phyloP scores from a whole-genome alignment of 352 stramenopile genomes.

The Phytophthora syringae region DNA sequence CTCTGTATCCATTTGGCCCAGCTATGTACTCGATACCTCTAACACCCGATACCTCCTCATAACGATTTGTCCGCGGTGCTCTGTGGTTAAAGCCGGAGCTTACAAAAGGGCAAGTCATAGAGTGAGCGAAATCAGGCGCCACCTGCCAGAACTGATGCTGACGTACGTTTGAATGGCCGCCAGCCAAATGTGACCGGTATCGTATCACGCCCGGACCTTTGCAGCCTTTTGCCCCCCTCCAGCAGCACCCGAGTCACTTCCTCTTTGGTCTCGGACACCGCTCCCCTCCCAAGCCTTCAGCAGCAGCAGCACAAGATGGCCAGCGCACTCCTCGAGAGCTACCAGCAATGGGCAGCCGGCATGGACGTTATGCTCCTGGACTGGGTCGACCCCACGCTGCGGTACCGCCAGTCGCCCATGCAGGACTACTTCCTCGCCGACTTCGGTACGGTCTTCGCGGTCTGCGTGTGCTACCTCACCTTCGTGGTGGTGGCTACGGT shows the following conservation, averaged over 20 bases:
- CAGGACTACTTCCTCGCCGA: constrained; percentile 43
- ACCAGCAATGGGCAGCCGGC: constrained; percentile 41
- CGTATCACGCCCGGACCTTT: constrained; percentile 30
- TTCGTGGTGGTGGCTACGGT: constrained; percentile 65
- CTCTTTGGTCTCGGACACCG: constrained; percentile 26
- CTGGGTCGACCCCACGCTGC: constrained; percentile 44
- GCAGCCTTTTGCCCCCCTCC: constrained; percentile 17
- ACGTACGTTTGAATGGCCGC: constrained; percentile 43
- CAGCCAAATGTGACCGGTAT: constrained; percentile 30
- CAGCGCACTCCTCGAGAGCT: constrained; percentile 43
- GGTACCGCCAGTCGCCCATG: constrained; percentile 43
- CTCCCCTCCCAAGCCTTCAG: constrained; percentile 9
- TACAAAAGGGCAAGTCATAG: constrained; percentile 11
- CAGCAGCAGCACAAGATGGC: constrained; percentile 34
- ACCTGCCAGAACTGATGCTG: constrained; percentile 23
- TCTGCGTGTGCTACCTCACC: constrained; percentile 71
- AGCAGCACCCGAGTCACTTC: constrained; percentile 25
- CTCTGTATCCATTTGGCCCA: constrained; percentile 15
- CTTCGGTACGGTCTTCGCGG: constrained; percentile 43
- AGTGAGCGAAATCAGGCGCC: constrained; percentile 18
- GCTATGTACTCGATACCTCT: constrained; percentile 2
- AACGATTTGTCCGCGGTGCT: constrained; percentile 18
- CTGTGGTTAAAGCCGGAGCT: background rate
- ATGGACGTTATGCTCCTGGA: constrained; percentile 47
- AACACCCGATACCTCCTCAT: constrained; percentile 7